These are phyloP conservation scores for Kodamaea sagamina DNA, from an alignment of 805 yeast species.

Conservation along the genomic window DNA sequence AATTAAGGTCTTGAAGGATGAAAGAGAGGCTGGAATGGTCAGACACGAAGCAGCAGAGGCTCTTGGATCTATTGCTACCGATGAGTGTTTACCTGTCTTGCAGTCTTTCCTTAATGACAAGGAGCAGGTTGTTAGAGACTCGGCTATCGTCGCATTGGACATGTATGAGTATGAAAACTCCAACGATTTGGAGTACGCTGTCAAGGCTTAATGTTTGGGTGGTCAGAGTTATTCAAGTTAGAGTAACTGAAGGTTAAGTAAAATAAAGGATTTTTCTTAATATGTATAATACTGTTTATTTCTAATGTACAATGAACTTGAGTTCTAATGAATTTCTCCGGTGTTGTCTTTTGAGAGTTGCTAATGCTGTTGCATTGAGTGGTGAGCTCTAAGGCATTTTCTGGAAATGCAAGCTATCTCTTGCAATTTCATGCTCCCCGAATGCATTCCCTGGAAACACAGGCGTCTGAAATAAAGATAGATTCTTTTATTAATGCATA, in stretches of 20 bases:
- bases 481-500: no score
- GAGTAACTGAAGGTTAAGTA: not conserved
- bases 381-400: no score
- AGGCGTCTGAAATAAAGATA: no score
- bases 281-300: conserved; percentile 11
- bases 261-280: conserved; percentile 3
- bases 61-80: conserved; percentile 93
- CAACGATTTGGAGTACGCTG: conserved; percentile 73
- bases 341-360: no score
- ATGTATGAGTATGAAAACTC: conserved; percentile 97
- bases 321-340: not conserved
- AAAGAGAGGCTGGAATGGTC: conserved; percentile 93
- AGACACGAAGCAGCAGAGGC: conserved; percentile 99
- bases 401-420: no score
- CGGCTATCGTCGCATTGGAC: conserved; percentile 95
- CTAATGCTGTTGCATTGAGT: no score
- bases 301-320: conserved; percentile 11
- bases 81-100: conserved; percentile 88
- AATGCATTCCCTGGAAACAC: no score
- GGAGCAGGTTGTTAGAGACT: conserved; percentile 91
- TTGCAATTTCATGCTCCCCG: no score
- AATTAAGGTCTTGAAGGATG: conserved; percentile 75
- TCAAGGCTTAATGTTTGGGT: conserved; percentile 3
- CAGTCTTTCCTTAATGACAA: conserved; percentile 75
- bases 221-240: no score